Evolutionary conservation across 2,329 filamentous ascomycete genomes (phyloP).

Genomic region (Colletotrichum tanaceti): DNA sequence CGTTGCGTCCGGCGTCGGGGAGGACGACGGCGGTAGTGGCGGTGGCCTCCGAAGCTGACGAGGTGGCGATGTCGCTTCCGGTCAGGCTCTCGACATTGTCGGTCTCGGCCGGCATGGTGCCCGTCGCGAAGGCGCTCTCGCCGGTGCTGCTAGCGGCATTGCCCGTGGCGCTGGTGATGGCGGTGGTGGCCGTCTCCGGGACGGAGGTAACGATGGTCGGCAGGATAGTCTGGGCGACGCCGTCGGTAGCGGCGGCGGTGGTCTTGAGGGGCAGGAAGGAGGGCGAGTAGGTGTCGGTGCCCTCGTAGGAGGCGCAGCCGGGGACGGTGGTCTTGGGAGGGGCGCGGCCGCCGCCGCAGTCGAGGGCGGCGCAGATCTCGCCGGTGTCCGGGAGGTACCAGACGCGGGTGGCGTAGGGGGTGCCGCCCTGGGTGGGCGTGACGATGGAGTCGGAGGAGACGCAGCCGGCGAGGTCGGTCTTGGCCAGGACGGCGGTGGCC

Average conservation of each 20-base stretch:
- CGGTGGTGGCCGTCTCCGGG: background rate
- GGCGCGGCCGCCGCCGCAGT: constrained; percentile 75
- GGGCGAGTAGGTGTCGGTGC: constrained; percentile 66
- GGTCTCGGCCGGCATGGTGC: background rate
- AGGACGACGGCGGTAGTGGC: background rate
- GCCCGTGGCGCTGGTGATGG: background rate
- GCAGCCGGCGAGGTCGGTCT: constrained; percentile 61
- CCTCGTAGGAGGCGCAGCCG: constrained; percentile 67
- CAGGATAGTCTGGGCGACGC: background rate
- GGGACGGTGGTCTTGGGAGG: constrained; percentile 73
- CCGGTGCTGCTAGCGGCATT: background rate
- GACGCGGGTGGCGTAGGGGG: constrained; percentile 59
- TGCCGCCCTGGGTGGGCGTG: constrained; percentile 33
- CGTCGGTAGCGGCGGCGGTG: constrained; percentile 4
- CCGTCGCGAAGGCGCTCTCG: background rate
- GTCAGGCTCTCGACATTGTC: background rate
- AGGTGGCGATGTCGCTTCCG: background rate
- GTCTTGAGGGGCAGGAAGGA: constrained; percentile 57
- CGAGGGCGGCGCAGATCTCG: constrained; percentile 72
- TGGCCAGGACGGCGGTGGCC: constrained; percentile 52
- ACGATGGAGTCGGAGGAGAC: constrained; percentile 50
- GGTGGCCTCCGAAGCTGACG: background rate
- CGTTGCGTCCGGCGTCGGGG: background rate
- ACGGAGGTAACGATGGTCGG: constrained; percentile 1
- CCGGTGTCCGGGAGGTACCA: constrained; percentile 73